Percentiles rank a stretch among this genome's conserved stretches.
phyloP scores from a whole-genome alignment of 352 stramenopile genomes.

The Globisporangium orthogonon region DNA sequence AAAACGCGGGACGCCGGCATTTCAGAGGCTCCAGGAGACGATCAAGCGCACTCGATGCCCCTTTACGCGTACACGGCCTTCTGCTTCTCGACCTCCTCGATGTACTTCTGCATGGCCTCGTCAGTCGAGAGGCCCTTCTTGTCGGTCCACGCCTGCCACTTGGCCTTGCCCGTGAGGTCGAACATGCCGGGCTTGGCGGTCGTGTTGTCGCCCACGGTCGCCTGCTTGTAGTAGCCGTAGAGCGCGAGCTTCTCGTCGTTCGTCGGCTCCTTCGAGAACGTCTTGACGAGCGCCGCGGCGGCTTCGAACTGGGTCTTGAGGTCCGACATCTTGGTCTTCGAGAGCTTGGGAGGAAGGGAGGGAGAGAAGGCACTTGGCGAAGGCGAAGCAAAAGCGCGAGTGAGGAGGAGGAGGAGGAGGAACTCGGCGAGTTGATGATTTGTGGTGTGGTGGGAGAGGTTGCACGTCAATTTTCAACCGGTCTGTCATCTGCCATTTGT shows the following conservation, averaged over 20 bases:
- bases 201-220: conserved; percentile 82
- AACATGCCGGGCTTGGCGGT: conserved; percentile 82
- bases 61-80: conserved; percentile 83
- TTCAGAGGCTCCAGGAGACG: too few species aligned
- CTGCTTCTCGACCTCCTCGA: conserved; percentile 78
- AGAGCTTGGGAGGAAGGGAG: neutral
- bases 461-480: too few species aligned
- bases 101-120: conserved; percentile 86
- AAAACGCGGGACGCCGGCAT: too few species aligned
- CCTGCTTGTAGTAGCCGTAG: conserved; percentile 90
- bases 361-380: conserved; percentile 5
- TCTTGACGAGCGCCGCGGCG: conserved; percentile 69
- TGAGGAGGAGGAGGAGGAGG: conserved; percentile 8
- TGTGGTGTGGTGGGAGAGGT: neutral
- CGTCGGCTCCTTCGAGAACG: conserved; percentile 71
- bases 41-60: too few species aligned
- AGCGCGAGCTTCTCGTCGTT: conserved; percentile 89
- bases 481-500: neutral
- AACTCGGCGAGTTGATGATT: neutral
- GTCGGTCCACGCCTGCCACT: conserved; percentile 85
- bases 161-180: conserved; percentile 82
- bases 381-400: conserved; percentile 14
- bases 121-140: conserved; percentile 83
- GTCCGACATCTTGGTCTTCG: conserved; percentile 58
- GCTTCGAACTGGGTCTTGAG: conserved; percentile 82